phyloP scores from a whole-genome alignment of 345 rosid genomes.

The Aquilaria yunnanensis region DNA sequence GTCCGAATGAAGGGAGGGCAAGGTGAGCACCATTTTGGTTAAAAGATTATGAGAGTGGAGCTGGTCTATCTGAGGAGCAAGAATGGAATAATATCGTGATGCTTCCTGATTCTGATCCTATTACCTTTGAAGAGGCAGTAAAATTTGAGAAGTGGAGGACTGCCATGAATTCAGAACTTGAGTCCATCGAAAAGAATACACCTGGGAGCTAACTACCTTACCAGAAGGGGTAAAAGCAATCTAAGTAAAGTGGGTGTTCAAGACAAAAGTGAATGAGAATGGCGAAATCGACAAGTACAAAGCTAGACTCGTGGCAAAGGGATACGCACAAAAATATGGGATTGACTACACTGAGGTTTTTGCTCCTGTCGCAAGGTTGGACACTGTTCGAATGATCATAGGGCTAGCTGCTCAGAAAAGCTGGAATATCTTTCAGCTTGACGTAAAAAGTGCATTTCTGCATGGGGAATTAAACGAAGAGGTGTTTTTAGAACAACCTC shows the following conservation, averaged over 20 bases:
- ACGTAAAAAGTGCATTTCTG: background rate
- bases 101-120: background rate
- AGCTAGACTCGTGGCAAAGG: too few relatives aligned
- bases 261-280: background rate
- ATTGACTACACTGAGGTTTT: too few relatives aligned
- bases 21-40: background rate
- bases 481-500: background rate
- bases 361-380: background rate
- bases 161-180: background rate
- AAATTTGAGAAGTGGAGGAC: background rate
- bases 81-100: background rate
- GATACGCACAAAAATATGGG: too few relatives aligned
- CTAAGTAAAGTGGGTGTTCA: background rate
- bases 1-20: background rate
- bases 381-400: background rate
- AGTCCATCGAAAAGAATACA: background rate
- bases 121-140: background rate
- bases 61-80: background rate
- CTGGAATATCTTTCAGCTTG: conserved; percentile 1
- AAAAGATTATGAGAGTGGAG: background rate
- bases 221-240: background rate
- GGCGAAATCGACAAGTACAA: too few relatives aligned
- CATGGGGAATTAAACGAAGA: background rate
- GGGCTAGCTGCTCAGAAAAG: background rate
- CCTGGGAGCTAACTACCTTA: background rate